phyloP scores from a whole-genome alignment of 768 basidiomycete genomes.

The Rubroboletus pulcherrimus region DNA sequence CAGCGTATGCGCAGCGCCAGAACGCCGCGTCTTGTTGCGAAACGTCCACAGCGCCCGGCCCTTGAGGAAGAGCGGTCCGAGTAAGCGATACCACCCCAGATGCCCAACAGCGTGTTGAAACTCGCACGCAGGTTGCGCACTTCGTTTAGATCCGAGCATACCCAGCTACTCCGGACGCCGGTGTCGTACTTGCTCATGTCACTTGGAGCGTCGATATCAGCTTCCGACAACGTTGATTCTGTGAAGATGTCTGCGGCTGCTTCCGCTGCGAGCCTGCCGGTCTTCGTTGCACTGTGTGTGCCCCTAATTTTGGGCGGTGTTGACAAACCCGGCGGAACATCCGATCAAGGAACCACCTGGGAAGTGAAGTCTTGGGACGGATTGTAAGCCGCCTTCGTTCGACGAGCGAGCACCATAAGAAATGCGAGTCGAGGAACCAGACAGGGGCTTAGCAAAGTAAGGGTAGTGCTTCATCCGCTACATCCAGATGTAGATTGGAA shows the following conservation, averaged over 20 bases:
- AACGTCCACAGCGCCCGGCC: slow-evolving; percentile 94
- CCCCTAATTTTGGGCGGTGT: slow-evolving; percentile 98
- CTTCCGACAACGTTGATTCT: slow-evolving; percentile 14
- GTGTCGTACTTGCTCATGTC: slow-evolving; percentile 75
- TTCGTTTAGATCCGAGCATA: slow-evolving; percentile 80
- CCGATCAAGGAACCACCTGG: slow-evolving; percentile 94
- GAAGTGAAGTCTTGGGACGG: slow-evolving; percentile 80
- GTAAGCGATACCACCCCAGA: slow-evolving; percentile 85
- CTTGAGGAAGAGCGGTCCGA: slow-evolving; percentile 79
- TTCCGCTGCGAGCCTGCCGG: slow-evolving; percentile 95
- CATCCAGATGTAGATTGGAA: slow-evolving; percentile 5
- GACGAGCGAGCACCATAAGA: slow-evolving; percentile 88
- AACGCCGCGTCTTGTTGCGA: slow-evolving; percentile 49
- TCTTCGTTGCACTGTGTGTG: slow-evolving; percentile 98
- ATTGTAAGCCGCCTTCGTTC: slow-evolving; percentile 93
- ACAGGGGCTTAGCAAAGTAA: slow-evolving; percentile 77
- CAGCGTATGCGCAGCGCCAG: slow-evolving; percentile 71
- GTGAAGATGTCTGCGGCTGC: slow-evolving; percentile 65
- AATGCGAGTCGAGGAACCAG: slow-evolving; percentile 68
- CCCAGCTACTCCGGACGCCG: slow-evolving; percentile 74
- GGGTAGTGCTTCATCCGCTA: slow-evolving; percentile 96
- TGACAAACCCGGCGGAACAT: slow-evolving; percentile 93
- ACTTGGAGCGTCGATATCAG: slow-evolving; percentile 21
- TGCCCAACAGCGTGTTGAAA: slow-evolving; percentile 75
- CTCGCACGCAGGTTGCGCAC: slow-evolving; percentile 90